Percentiles rank a stretch among this genome's conserved stretches.
These are phyloP conservation scores for Colletotrichum abscissum DNA, from an alignment of 2,329 filamentous ascomycete genomes.

Conservation along the genomic window DNA sequence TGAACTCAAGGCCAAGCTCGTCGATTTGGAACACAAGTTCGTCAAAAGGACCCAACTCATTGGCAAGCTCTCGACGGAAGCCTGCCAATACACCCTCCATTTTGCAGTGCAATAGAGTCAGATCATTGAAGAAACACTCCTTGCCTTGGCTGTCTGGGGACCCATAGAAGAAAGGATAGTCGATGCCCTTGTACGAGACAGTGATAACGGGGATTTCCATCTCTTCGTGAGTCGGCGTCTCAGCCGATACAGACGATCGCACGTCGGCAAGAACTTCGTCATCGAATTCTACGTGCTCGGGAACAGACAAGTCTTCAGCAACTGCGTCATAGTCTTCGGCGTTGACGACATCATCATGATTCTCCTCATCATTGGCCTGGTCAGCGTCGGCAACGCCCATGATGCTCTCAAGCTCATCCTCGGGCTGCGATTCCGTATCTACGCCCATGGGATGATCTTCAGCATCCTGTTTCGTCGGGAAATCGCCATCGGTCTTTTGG, in stretches of 20 bases:
- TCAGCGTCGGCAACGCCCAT: slow-evolving; percentile 3
- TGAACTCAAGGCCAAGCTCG: slow-evolving; percentile 63
- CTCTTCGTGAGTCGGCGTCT: slow-evolving; percentile 30
- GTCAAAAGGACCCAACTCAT: slow-evolving; percentile 57
- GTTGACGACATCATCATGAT: slow-evolving; percentile 7
- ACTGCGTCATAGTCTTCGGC: slow-evolving; percentile 23
- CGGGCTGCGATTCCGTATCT: background rate
- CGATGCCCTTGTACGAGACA: slow-evolving; percentile 56
- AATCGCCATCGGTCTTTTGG: slow-evolving; percentile 22
- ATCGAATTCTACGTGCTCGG: slow-evolving; percentile 29
- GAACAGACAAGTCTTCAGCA: slow-evolving; percentile 11
- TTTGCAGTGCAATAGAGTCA: slow-evolving; percentile 53
- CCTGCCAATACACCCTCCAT: slow-evolving; percentile 57
- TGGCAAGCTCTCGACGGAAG: slow-evolving; percentile 57
- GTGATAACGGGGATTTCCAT: slow-evolving; percentile 49
- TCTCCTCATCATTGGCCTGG: background rate
- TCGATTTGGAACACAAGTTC: slow-evolving; percentile 64
- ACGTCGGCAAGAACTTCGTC: slow-evolving; percentile 19
- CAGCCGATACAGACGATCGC: slow-evolving; percentile 27
- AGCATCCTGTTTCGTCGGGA: background rate
- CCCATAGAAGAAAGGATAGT: slow-evolving; percentile 53
- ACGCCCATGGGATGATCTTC: slow-evolving; percentile 9
- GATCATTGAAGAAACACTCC: slow-evolving; percentile 58
- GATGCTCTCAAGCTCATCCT: background rate
- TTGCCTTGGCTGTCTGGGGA: slow-evolving; percentile 42